Evolutionary conservation across 2,329 filamentous ascomycete species (phyloP), one percentile per base, ranked within the genome.

Genomic region (Pseudogymnoascus sp.): DNA sequence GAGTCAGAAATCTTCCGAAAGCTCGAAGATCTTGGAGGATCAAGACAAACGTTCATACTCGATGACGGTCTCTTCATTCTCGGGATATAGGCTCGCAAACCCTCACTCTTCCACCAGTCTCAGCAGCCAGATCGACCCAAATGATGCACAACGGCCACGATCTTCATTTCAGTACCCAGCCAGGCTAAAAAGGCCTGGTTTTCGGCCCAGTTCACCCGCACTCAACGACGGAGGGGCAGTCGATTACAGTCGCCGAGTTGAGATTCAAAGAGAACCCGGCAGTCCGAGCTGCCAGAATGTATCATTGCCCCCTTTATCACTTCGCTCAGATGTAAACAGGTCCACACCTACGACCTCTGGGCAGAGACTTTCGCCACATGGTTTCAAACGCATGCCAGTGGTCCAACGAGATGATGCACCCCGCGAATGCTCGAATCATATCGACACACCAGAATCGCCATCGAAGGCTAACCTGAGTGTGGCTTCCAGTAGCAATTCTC

Each of bases 141-240:
- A 70, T 50, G 71, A 74, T 31, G 68, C 79, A 60, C 81, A 82
- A 67, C 77, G 82, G n/a, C 80, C 82, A 59, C 77, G 82, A 31
- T 85, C 83, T 21, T 83, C 83, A 1, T 85, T 82, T 65, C 81
- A 81, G 21, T 85, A 85, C 64, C 82, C 83, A 25, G 80, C 82
- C 53, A 79, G 83, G 16, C 72, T 85, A 35, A 84, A 79, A 69
- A 78, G 83, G 18, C 82, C 81, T 16, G 81, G 81, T 2, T 72
- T 73, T 61, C 70, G 70, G 2, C 71, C 71, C 42, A 72, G 69
- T 14, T 73, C 71, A 11, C 72, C 72, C 59, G 71, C 70, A 33
- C 65, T 73, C 37, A 72, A 70, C 10, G 70, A 72, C 67, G 70
- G 69, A n/a, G 71, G 70, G n/a, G 63, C 56, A 1, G 62, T 71